Evolutionary conservation across 2,329 filamentous ascomycete genomes (phyloP).

Genomic region (Penicillium sp.): DNA sequence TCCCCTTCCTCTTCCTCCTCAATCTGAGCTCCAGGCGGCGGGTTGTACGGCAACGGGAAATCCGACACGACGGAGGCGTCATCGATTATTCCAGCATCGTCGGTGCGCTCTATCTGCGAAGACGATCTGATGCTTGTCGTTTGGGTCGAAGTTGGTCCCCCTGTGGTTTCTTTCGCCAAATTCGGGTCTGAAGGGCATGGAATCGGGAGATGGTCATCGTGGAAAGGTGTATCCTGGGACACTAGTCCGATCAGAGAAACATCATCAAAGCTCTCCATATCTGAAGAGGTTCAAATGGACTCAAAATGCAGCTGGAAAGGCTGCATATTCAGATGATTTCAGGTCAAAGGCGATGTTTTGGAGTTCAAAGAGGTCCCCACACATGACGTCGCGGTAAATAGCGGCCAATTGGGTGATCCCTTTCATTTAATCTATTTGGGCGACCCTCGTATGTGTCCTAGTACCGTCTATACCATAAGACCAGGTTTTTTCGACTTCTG

Average conservation of each 20-base stretch:
- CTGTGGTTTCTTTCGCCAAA: slow-evolving; percentile 12
- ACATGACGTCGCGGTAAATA: slow-evolving; percentile 8
- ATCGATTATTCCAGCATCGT: slow-evolving; percentile 20
- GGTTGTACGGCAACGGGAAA: slow-evolving; percentile 33
- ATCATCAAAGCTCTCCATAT: slow-evolving; percentile 45
- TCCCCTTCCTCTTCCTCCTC: slow-evolving; percentile 37
- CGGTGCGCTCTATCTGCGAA: slow-evolving; percentile 11
- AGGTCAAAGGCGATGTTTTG: neutral
- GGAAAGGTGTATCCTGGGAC: slow-evolving; percentile 13
- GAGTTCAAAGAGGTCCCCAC: slow-evolving; percentile 2
- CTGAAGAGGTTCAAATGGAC: neutral
- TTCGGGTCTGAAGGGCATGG: slow-evolving; percentile 8
- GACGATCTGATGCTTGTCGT: slow-evolving; percentile 7
- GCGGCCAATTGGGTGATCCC: neutral
- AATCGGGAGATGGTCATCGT: slow-evolving; percentile 17
- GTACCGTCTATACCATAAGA: too few relatives aligned
- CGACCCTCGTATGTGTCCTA: too few relatives aligned
- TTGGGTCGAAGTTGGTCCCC: slow-evolving; percentile 16
- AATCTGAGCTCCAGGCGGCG: slow-evolving; percentile 32
- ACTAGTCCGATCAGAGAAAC: slow-evolving; percentile 29
- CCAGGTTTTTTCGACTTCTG: too few relatives aligned
- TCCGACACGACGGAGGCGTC: slow-evolving; percentile 24
- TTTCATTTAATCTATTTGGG: too few relatives aligned
- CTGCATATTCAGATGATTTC: neutral
- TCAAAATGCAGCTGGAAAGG: neutral